Base-by-base conservation (phyloP, 148 eudicot genomes). In the Vaccinium vitisidaea region DNA sequence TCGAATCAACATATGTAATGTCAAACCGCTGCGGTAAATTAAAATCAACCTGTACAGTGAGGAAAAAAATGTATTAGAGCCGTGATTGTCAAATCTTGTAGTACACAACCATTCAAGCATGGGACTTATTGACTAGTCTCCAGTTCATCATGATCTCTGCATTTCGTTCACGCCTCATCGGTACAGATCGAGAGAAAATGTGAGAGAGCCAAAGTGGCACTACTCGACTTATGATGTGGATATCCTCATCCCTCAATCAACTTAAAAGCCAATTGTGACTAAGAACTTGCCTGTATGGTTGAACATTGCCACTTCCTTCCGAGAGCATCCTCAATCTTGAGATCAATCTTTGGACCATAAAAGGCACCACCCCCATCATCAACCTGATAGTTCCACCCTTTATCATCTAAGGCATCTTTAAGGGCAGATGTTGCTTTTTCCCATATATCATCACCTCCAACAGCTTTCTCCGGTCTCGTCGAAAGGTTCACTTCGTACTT, bases 291-390 rank as follows among this genome's bases (percentile, higher is more conserved):
- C 98, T 97, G 98, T 88, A 95, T 92, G 58, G 99, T 97, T 32
- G 99, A 97, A 82, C 99, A 97, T 77, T 97, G 99, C 99, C 99
- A 97, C 88, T 95, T 97, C 90, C 99, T 94, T 86, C 99, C 99
- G 78, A 97, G 96, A 86, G 99, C 99, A 90, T 97, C 99, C 90
- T 97, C 99, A 79, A 97, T 97, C 89, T 97, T 97, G 84, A 97
- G 98, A 91, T 97, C 99, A 83, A 97, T 97, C 85, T 97, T 97
- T 19, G 99, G 99, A 67, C 99, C 99, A 85, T 97, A 97, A 80
- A 97, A 97, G 71, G 99, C 99, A 76, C 99, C 99, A 52, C 99
- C 99, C 63, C 99, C 99, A 84, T 93, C 98, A 87, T 97, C 99
- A 79, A 97, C 87, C 87, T 95, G 89, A 87, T 95, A 97, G 81